phyloP scores from a whole-genome alignment of 768 basidiomycete species.

The Podaxis sp. region DNA sequence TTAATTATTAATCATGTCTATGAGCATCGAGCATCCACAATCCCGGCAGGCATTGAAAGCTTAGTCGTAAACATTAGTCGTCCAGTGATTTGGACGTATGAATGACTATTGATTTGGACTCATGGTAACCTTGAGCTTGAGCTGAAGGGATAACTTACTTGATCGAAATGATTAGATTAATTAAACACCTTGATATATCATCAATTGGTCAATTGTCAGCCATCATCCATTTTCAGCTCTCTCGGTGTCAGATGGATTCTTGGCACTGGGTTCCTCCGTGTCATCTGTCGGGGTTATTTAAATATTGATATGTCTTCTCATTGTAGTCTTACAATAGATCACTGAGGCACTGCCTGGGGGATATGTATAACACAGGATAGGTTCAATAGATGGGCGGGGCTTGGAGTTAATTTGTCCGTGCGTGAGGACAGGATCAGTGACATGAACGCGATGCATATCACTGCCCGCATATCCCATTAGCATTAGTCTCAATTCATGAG shows the following conservation, averaged over 20 bases:
- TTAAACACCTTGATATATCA: conserved; percentile 10
- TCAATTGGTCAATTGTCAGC: background rate
- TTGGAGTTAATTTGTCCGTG: background rate
- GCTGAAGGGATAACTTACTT: background rate
- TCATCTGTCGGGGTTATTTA: background rate
- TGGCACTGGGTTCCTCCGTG: background rate
- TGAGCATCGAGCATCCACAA: background rate
- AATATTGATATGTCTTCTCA: background rate
- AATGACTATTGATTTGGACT: conserved; percentile 1
- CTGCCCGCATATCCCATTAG: background rate
- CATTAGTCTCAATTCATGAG: background rate
- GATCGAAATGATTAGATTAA: conserved; percentile 11
- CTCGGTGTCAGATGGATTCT: background rate
- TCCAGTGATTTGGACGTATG: background rate
- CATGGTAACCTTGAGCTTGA: conserved; percentile 1
- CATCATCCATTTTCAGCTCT: background rate
- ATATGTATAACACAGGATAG: background rate
- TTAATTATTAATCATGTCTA: background rate
- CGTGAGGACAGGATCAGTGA: background rate
- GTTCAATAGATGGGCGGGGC: background rate
- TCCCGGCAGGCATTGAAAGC: background rate
- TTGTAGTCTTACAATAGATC: background rate
- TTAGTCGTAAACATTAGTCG: background rate
- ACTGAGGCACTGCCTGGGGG: background rate
- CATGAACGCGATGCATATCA: background rate